Conservation (phyloP, 2,329 filamentous ascomycete genomes). For the Thelonectria discophora region DNA sequence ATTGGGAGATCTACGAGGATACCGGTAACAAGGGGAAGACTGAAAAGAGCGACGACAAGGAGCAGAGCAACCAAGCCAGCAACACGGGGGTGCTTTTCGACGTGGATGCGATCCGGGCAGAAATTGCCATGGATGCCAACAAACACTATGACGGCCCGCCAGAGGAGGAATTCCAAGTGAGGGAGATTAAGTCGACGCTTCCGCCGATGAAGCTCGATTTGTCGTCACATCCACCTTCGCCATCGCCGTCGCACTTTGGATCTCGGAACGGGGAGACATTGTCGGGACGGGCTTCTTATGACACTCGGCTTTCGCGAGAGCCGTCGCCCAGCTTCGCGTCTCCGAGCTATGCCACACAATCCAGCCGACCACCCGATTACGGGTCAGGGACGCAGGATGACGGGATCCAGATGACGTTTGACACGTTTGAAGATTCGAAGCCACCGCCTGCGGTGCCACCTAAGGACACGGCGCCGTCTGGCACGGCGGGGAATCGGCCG, state of each 20-base stretch:
- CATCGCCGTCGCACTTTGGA: constrained; percentile 34
- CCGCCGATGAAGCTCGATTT: constrained; percentile 87
- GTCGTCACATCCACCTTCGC: constrained; percentile 42
- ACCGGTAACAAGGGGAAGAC: constrained; percentile 51
- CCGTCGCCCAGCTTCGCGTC: constrained; percentile 22
- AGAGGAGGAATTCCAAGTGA: constrained; percentile 66
- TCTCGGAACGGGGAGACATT: constrained; percentile 28
- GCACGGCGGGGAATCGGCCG: constrained; percentile 40
- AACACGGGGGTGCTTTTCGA: constrained; percentile 85
- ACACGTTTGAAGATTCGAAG: constrained; percentile 62
- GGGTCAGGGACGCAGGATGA: constrained; percentile 51
- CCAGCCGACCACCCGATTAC: constrained; percentile 36
- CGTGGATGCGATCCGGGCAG: constrained; percentile 89
- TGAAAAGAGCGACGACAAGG: constrained; percentile 33
- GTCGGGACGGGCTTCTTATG: constrained; percentile 38
- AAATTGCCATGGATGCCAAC: constrained; percentile 73
- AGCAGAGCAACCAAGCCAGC: constrained; percentile 49
- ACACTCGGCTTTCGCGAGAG: constrained; percentile 34
- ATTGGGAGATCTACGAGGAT: constrained; percentile 95
- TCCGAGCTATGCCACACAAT: constrained; percentile 35
- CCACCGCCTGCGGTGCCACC: constrained; percentile 40
- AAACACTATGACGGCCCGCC: constrained; percentile 63
- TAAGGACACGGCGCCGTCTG: constrained; percentile 38
- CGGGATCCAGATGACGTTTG: constrained; percentile 76
- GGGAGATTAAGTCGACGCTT: constrained; percentile 86